Conservation (phyloP, 2,329 filamentous ascomycete genomes). For the Tympanopsis confertula region DNA sequence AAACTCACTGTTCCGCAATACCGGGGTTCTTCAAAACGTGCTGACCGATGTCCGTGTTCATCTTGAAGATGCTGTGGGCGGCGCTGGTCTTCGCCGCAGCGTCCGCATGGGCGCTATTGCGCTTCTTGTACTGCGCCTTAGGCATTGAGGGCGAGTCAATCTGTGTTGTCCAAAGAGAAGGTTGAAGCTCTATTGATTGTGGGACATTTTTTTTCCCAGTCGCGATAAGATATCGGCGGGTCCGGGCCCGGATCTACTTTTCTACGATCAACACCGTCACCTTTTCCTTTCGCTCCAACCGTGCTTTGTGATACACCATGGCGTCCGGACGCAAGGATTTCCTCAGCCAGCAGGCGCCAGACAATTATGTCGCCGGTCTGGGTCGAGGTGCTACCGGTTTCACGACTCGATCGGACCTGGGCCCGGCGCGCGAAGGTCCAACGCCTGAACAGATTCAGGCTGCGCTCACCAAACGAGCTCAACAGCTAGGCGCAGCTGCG, state of each 20-base stretch:
- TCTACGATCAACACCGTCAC: no score
- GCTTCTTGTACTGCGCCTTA: conserved; percentile 39
- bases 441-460: conserved; percentile 98
- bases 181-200: no score
- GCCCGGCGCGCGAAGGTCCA: conserved; percentile 86
- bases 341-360: conserved; percentile 70
- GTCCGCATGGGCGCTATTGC: conserved; percentile 24
- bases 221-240: no score
- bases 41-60: conserved; percentile 82
- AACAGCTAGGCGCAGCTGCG: conserved; percentile 61
- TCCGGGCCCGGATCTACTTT: no score
- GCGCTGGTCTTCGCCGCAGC: conserved; percentile 24
- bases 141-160: conserved; percentile 41
- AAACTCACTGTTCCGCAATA: conserved; percentile 54
- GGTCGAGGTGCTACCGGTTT: conserved; percentile 97
- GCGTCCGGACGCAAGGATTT: conserved; percentile 59
- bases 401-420: conserved; percentile 91
- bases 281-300: no score
- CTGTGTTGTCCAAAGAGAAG: no score
- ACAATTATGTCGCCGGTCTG: conserved; percentile 89
- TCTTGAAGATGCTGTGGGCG: conserved; percentile 84
- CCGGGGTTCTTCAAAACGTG: conserved; percentile 87
- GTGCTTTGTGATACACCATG: no score
- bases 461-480: conserved; percentile 84
- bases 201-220: no score